Conservation (phyloP, 116 monocot species). For the Phalaenopsis hybrid region DNA sequence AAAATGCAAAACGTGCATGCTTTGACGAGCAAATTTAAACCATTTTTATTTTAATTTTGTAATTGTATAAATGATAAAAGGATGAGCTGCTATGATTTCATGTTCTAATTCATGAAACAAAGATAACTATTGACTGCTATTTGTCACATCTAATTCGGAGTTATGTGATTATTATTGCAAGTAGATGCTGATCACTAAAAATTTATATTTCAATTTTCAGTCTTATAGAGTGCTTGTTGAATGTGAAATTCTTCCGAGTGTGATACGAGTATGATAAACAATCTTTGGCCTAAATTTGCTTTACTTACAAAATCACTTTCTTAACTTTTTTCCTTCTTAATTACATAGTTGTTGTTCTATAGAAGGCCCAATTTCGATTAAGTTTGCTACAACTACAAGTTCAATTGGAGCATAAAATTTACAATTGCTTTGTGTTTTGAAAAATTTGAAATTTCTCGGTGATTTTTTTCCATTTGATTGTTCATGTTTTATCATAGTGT, state of each 20-base stretch:
- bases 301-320: not conserved
- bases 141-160: not conserved
- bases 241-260: not conserved
- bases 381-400: not conserved
- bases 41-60: not conserved
- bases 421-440: not conserved
- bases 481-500: not conserved
- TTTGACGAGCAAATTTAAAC: not conserved
- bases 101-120: not conserved
- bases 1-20: not conserved
- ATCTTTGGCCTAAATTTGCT: not conserved
- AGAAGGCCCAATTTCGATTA: not conserved
- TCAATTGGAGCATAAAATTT: not conserved
- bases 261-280: not conserved
- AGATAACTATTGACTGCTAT: not conserved
- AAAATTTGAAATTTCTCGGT: not conserved
- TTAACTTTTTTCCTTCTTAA: not conserved
- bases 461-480: not conserved
- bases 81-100: not conserved
- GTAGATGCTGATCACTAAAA: not conserved
- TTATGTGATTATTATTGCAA: not conserved
- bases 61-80: not conserved
- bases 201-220: not conserved
- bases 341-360: not conserved
- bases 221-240: not conserved